Percentiles rank a stretch among this genome's conserved stretches.
Conservation (phyloP, 23 red algal species). For the Gracilariopsis chorda region DNA sequence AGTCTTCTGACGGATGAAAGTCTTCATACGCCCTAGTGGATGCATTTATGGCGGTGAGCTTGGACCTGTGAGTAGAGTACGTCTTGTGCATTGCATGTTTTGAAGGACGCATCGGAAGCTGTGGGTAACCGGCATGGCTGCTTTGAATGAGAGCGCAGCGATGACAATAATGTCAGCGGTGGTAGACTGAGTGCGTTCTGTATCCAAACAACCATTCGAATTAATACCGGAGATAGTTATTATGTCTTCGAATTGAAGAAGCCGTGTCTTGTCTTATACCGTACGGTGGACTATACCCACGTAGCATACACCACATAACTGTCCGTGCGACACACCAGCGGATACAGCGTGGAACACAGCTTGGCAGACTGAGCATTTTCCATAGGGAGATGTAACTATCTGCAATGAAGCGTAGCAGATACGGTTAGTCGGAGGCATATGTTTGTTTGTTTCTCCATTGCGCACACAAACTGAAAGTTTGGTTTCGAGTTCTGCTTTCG, state of each 20-base stretch:
- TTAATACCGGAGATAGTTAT: no score
- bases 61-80: background rate
- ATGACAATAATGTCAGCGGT: no score
- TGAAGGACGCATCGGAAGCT: background rate
- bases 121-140: no score
- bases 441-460: slow-evolving; percentile 50
- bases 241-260: background rate
- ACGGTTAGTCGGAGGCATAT: slow-evolving; percentile 64
- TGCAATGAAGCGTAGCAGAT: slow-evolving; percentile 44
- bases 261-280: slow-evolving; percentile 22
- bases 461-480: slow-evolving; percentile 14
- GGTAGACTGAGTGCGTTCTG: no score
- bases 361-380: slow-evolving; percentile 41
- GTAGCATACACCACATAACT: slow-evolving; percentile 41
- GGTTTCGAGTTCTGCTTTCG: slow-evolving; percentile 11
- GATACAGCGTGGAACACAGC: slow-evolving; percentile 34
- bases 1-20: slow-evolving; percentile 2
- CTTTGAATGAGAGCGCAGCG: no score
- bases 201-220: no score
- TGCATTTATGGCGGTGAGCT: background rate
- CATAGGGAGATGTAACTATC: slow-evolving; percentile 11
- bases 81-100: background rate
- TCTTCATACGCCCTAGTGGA: background rate
- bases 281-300: slow-evolving; percentile 36
- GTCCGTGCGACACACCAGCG: slow-evolving; percentile 49